A percentile compares a stretch with the other conserved stretches of the same genome.
phyloP scores from a whole-genome alignment of 2,329 filamentous ascomycete species.

The Xylaria multiplex region DNA sequence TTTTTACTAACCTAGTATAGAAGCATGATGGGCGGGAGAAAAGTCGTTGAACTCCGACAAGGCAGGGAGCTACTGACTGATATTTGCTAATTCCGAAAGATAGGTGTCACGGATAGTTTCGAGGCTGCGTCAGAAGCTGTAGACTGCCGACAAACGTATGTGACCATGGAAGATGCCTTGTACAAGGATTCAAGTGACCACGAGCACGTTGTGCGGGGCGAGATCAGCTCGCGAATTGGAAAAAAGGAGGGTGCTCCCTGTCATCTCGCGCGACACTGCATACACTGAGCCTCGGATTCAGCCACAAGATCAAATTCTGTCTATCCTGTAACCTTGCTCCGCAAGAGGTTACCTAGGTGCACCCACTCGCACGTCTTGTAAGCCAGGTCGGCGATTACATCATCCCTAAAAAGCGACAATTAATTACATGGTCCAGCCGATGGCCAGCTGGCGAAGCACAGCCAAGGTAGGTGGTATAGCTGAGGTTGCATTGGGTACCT shows the following conservation, averaged over 20 bases:
- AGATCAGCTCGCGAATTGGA: not conserved
- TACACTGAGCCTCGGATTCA: conserved; percentile 7
- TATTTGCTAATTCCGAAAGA: conserved; percentile 2
- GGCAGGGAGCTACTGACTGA: not conserved
- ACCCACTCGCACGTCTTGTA: not conserved
- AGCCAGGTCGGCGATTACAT: not conserved
- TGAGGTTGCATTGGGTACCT: too few species aligned
- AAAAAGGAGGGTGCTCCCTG: not conserved
- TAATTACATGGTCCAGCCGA: conserved; percentile 5
- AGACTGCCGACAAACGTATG: not conserved
- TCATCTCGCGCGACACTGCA: not conserved
- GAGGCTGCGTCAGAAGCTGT: not conserved
- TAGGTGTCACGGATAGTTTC: not conserved
- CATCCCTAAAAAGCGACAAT: not conserved
- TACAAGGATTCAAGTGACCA: not conserved
- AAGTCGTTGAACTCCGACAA: conserved; percentile 15
- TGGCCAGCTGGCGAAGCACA: not conserved
- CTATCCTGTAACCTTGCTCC: not conserved
- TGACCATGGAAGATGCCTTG: not conserved
- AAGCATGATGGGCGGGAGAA: not conserved
- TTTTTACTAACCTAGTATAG: not conserved
- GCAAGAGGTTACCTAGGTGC: not conserved
- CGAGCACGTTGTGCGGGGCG: conserved; percentile 1
- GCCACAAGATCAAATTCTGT: not conserved
- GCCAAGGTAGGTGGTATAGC: not conserved